These are phyloP conservation scores for Arctium lappa DNA, from an alignment of 129 eudicot genomes.

Conservation along the genomic window DNA sequence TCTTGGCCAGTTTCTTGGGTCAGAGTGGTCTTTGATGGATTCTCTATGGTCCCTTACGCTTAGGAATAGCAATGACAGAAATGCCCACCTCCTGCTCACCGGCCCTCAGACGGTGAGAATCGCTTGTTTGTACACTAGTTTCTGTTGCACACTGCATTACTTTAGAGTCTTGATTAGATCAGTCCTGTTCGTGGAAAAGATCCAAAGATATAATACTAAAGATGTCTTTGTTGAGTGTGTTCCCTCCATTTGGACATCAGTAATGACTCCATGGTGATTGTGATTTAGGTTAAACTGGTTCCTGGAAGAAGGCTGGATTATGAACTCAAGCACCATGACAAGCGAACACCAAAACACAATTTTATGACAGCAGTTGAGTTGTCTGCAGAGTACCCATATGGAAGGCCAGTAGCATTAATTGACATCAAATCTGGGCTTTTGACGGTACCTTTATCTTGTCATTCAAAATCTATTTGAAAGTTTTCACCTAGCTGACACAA, in stretches of 20 bases:
- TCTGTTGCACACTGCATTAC: background rate
- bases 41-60: slow-evolving; percentile 27
- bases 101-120: slow-evolving; percentile 30
- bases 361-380: slow-evolving; percentile 47
- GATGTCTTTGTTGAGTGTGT: background rate
- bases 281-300: slow-evolving; percentile 26
- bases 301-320: slow-evolving; percentile 40
- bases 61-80: background rate
- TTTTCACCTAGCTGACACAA: slow-evolving; percentile 2
- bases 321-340: slow-evolving; percentile 27
- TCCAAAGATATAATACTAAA: background rate
- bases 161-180: background rate
- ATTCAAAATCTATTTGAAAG: background rate
- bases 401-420: slow-evolving; percentile 41
- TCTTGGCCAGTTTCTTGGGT: slow-evolving; percentile 28
- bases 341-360: slow-evolving; percentile 8
- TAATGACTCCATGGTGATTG: slow-evolving; percentile 4
- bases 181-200: background rate
- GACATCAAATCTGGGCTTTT: slow-evolving; percentile 22
- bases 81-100: slow-evolving; percentile 24
- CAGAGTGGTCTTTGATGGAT: slow-evolving; percentile 35
- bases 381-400: slow-evolving; percentile 35
- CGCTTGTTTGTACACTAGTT: background rate
- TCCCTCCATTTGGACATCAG: background rate
- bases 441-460: slow-evolving; percentile 14